Conservation (phyloP, 2,329 filamentous ascomycete species). For the Aspergillus ustus region DNA sequence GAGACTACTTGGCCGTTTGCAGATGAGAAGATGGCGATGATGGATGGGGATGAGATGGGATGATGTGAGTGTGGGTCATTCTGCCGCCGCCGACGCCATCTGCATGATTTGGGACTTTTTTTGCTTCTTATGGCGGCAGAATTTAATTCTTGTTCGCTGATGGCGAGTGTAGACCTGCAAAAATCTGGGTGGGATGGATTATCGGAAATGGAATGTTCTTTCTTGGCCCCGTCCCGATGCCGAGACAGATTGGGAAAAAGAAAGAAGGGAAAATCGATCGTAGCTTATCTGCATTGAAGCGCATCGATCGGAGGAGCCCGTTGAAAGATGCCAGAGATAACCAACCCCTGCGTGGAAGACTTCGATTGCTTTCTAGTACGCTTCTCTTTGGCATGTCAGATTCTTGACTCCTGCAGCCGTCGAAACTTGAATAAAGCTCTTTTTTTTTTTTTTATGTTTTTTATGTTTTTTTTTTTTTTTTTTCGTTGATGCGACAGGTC, state of each 20-base stretch:
- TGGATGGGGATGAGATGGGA: background rate
- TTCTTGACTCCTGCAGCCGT: conserved; percentile 2
- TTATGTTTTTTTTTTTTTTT: background rate
- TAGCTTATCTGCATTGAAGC: background rate
- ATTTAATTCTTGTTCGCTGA: conserved; percentile 3
- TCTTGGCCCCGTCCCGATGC: background rate
- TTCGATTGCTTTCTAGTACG: conserved; percentile 15
- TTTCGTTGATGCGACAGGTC: background rate
- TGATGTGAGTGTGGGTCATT: conserved; percentile 2
- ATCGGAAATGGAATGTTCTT: background rate
- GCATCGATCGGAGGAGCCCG: conserved; percentile 11
- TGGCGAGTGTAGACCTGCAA: background rate
- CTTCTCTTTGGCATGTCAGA: conserved; percentile 13
- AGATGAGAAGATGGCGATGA: background rate
- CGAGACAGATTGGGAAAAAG: background rate
- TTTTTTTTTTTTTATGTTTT: background rate
- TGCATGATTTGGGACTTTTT: background rate
- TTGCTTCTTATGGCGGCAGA: conserved; percentile 12
- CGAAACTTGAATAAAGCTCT: too few species aligned
- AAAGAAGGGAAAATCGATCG: background rate
- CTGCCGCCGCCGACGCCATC: background rate
- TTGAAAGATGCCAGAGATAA: conserved; percentile 7
- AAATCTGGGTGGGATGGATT: background rate
- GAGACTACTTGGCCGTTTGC: conserved; percentile 4
- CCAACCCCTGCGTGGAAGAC: conserved; percentile 4